Evolutionary conservation across 306 rosid genomes (phyloP), one percentile per base, ranked within the genome.

Genomic region (Castanea sativa): DNA sequence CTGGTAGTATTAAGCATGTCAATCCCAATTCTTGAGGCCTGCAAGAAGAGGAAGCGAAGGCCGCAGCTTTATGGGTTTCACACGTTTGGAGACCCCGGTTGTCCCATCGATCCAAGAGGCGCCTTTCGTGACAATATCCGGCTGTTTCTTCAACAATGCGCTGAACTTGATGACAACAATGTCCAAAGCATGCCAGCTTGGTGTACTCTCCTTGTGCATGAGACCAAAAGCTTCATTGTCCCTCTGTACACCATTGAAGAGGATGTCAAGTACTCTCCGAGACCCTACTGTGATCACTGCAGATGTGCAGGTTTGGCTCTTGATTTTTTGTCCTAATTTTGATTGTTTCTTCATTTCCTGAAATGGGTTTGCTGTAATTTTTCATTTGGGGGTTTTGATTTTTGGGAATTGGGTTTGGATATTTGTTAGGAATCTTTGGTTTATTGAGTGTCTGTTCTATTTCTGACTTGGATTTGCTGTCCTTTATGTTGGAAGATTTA

Each of bases 171-270:
- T 81, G 96, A 86, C 14, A 85, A 86, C 80, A 61, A 55, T 4
- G 80, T 94, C 10, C 84, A 78, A 51, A 90, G 90, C 4, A 89
- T 89, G 84, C 89, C 91, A 5, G 65, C 87, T 1, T 94, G 97
- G 97, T 83, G 91, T 57, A 89, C 96, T 25, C 91, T 92, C 77
- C 92, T 94, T 30, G 83, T 87, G n/a, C 94, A 88, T 49, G 92
- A 91, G 35, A 88, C 76, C 8, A 74, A 79, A 15, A 91, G 85
- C 80, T 73, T 82, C 1, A 86, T 85, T 73, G 82, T 87, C 38
- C 97, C 98, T 58, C 92, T 94, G 52, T 94, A 89, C 76, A 87
- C 92, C 68, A 35, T 92, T 77, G 97, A 94, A 86, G 97, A 92
- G 19, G 61, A 86, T 13, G 92, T 91, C 18, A 74, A 78, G 70